Conservation (phyloP, 192 early-diverging fungal species). For the Rhizophagus clarus region DNA sequence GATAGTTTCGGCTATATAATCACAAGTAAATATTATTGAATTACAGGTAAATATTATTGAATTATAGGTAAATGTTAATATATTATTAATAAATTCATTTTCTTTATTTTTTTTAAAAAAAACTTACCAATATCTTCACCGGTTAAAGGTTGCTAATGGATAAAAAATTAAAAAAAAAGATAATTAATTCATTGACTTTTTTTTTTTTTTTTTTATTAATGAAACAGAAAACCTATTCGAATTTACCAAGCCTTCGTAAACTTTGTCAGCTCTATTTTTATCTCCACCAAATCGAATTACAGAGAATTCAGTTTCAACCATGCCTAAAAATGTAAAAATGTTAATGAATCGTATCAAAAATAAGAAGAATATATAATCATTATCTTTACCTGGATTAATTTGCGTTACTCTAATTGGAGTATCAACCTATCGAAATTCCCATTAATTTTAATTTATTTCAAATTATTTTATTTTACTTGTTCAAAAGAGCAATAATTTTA, state of each 20-base stretch:
- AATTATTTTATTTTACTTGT: background rate
- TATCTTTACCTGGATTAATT: slow-evolving; percentile 69
- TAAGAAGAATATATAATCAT: background rate
- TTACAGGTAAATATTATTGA: no score
- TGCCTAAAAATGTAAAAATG: slow-evolving; percentile 32
- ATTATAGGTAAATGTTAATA: background rate
- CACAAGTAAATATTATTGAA: slow-evolving; percentile 9
- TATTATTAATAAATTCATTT: slow-evolving; percentile 26
- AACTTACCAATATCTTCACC: slow-evolving; percentile 69
- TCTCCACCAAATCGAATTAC: slow-evolving; percentile 77
- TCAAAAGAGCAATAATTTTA: background rate
- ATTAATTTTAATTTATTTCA: background rate
- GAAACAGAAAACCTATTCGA: no score
- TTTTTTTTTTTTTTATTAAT: no score
- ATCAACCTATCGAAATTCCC: slow-evolving; percentile 45
- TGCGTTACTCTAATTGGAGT: slow-evolving; percentile 73
- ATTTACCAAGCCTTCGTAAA: slow-evolving; percentile 71
- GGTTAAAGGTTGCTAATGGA: slow-evolving; percentile 54
- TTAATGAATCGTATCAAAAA: background rate
- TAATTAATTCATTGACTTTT: no score
- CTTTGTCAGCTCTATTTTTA: slow-evolving; percentile 59
- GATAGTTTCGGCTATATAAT: slow-evolving; percentile 61
- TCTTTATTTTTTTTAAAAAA: background rate
- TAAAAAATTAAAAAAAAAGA: slow-evolving; percentile 1
- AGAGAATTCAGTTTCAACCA: slow-evolving; percentile 93